Evolutionary conservation across 805 yeast genomes (phyloP), one percentile per base, ranked within the genome.

Genomic region (Isabelozyma pseudorhagii): DNA sequence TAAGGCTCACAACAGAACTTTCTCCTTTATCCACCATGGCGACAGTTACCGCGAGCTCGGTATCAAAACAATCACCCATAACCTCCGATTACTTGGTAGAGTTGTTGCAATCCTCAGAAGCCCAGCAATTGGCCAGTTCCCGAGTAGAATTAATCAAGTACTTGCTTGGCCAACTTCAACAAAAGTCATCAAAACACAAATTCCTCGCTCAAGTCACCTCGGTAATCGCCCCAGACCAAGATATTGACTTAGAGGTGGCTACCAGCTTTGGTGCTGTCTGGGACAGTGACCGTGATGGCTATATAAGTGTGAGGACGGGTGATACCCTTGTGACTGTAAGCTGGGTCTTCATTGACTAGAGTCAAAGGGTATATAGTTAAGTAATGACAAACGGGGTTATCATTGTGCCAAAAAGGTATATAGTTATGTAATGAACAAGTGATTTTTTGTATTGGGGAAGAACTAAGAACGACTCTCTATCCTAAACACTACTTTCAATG

Each of bases 231-330:
- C 38, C 50, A 5, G 58, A 57, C 9, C 6, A 8, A 8, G 50
- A 53, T 10, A 54, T 55, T 1, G 59, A 66, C 17, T 57, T 60
- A 4, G 59, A 59, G 21, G 54, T 76, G 15, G 54, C 64, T 3
- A 66, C 76, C 8, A 63, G 71, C 5, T 68, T 81, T 44, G 85
- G 84, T 9, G 77, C 84, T 0, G 66, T 76, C 4, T 84, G 88
- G 87, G 83, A 83, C 53, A 59, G 68, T 8, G 64, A 67, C 10
- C 80, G 71, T 43, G 90, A 84, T 61, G 89, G 88, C 2, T 65
- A 72, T 34, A 64, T 76, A 10, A 71, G 71, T 21, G 49, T 77
- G 17, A 66, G 66, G 45, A 49, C 74, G 11, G 54, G 56, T 6
- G 38, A 52, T 17, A n/a, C 25, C n/a, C 46, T 41, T 3, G 45